A percentile compares a stretch with the other conserved stretches of the same genome.
Conservation (phyloP, 352 stramenopile genomes). For the Plasmopara viticola region DNA sequence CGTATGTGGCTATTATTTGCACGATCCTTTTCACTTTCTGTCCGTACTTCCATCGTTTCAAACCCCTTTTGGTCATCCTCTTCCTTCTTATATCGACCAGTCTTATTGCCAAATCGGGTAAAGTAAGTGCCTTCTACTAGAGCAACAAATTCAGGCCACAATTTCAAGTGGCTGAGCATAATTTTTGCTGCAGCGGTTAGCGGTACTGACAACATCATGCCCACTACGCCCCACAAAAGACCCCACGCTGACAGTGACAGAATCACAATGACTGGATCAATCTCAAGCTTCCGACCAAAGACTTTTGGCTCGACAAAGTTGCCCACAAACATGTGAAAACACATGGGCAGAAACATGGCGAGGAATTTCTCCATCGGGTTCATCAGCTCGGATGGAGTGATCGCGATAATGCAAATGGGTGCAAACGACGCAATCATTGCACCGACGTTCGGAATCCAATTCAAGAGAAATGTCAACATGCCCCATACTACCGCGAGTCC, state of each 20-base stretch:
- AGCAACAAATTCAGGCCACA: conserved; percentile 84
- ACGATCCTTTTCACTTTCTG: conserved; percentile 59
- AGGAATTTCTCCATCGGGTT: conserved; percentile 88
- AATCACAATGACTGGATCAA: conserved; percentile 83
- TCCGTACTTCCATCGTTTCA: conserved; percentile 71
- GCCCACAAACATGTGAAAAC: conserved; percentile 85
- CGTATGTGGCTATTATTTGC: conserved; percentile 30
- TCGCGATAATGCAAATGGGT: conserved; percentile 83
- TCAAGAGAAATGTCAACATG: conserved; percentile 86
- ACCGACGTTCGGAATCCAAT: conserved; percentile 87
- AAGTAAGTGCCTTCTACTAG: conserved; percentile 87
- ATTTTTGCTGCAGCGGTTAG: conserved; percentile 83
- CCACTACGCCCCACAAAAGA: conserved; percentile 78
- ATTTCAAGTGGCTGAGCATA: conserved; percentile 79
- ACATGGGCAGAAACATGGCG: conserved; percentile 78
- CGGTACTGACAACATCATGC: conserved; percentile 87
- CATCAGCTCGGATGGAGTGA: conserved; percentile 78
- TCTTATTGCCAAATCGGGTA: conserved; percentile 58
- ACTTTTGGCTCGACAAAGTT: conserved; percentile 88
- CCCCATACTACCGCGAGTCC: conserved; percentile 82
- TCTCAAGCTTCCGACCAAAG: conserved; percentile 82
- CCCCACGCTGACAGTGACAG: conserved; percentile 84
- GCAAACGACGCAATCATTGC: conserved; percentile 82
- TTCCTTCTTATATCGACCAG: conserved; percentile 64
- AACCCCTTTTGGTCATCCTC: conserved; percentile 72